Percentiles rank a stretch among this genome's conserved stretches.
phyloP scores from a whole-genome alignment of 148 eudicot genomes.

The Camellia lanceoleosa region DNA sequence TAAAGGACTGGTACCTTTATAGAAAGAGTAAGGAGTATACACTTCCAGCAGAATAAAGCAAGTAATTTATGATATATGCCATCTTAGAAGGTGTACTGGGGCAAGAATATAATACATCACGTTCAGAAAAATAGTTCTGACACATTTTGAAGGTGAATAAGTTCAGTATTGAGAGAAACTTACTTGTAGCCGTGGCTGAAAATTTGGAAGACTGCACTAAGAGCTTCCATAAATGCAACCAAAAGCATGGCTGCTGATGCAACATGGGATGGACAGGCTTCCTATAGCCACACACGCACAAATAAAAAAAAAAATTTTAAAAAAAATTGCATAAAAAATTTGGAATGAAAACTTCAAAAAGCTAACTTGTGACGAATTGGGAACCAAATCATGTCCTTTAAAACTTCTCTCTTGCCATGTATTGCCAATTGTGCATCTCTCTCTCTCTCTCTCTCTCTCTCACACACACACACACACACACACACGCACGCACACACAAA shows the following conservation, averaged over 20 bases:
- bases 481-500: no score
- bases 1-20: neutral
- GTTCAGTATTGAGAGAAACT: constrained; percentile 22
- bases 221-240: constrained; percentile 94
- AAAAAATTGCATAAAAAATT: neutral
- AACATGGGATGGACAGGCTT: constrained; percentile 86
- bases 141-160: neutral
- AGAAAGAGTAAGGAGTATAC: neutral
- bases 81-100: neutral
- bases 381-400: no score
- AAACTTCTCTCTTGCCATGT: no score
- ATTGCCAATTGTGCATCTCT: no score
- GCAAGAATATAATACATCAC: neutral
- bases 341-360: neutral
- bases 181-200: constrained; percentile 68
- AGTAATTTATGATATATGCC: no score
- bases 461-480: no score
- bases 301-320: constrained; percentile 14
- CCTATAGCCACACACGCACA: constrained; percentile 31
- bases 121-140: neutral
- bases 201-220: constrained; percentile 68
- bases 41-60: neutral
- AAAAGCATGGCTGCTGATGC: constrained; percentile 96
- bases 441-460: no score
- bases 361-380: neutral